Evolutionary conservation across 164 flowering plant species (phyloP), one percentile per base, ranked within the genome.

Genomic region (Cinnamomum micranthum): DNA sequence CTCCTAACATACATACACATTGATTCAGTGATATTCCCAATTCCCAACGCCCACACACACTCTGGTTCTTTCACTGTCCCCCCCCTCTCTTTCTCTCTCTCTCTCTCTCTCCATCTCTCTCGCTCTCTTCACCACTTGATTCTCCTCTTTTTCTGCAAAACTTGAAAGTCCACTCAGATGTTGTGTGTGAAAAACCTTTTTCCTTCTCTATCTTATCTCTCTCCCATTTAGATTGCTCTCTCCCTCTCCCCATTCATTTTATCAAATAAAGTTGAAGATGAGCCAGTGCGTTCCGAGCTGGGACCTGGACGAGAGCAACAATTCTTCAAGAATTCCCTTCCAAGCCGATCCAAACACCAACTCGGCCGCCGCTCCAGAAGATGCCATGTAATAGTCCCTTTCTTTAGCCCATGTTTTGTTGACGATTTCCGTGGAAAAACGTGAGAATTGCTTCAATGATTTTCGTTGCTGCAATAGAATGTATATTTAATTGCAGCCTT

Each of bases 241-340:
- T 35, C 2, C 60, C 55, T 47, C 22, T 28, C 28, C 3, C 28
- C 5, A 5, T 20, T 15, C 50, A 64, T 25, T 64, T 14, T 24
- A 25, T 64, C 28, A 25, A 64, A 64, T 4, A 64, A 64, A 12
- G 15, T 64, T 25, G 28, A 78, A 74, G 65, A 91, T 90, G 94
- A 90, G 83, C 75, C 94, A 87, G 89, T 84, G 97, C 74, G 97
- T 90, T 35, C 94, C 97, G 6, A 83, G 87, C 60, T 92, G 94
- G 94, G 90, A 89, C 73, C 73, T 88, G 31, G 86, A 84, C 10
- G 86, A 89, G 25, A 72, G 68, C 73, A 77, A 84, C 51, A 4
- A 75, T 24, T 51, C 70, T 23, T 20, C 77, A 6, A 74, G 75
- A 67, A 69, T 75, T 66, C n/a, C 80, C 20, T 66, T 77, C 72